These are phyloP conservation scores for Saksenaea oblongispora DNA, from an alignment of 371 early-diverging fungal genomes.

Conservation along the genomic window DNA sequence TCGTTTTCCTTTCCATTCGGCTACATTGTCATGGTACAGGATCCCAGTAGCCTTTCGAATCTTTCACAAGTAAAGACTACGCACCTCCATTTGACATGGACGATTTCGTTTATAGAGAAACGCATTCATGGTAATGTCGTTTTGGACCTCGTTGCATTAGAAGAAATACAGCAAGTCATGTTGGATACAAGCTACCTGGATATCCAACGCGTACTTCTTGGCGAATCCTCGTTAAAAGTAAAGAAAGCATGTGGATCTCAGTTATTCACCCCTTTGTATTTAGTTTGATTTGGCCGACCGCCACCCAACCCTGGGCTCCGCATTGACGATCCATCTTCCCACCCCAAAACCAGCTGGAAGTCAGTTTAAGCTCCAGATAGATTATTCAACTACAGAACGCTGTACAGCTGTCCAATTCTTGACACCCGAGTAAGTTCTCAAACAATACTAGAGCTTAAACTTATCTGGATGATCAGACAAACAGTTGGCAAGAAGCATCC, in stretches of 20 bases:
- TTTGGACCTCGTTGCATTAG: constrained; percentile 52
- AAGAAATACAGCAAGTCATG: constrained; percentile 55
- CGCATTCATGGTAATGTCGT: constrained; percentile 65
- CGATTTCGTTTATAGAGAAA: constrained; percentile 71
- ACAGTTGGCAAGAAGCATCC: constrained; percentile 91
- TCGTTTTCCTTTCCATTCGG: constrained; percentile 9
- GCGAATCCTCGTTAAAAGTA: constrained; percentile 44
- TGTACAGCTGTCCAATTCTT: constrained; percentile 90
- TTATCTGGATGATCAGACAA: constrained; percentile 50
- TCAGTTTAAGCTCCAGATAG: constrained; percentile 55
- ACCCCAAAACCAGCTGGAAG: constrained; percentile 28
- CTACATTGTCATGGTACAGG: constrained; percentile 21
- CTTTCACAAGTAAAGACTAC: constrained; percentile 64
- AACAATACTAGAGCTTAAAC: not conserved
- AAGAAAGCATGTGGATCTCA: not conserved
- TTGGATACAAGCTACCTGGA: constrained; percentile 73
- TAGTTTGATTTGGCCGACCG: constrained; percentile 59
- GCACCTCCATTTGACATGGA: constrained; percentile 73
- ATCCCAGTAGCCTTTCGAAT: constrained; percentile 88
- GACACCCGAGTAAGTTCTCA: constrained; percentile 63
- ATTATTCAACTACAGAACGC: constrained; percentile 77
- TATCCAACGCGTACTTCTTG: constrained; percentile 49
- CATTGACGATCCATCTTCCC: constrained; percentile 63
- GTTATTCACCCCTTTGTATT: not conserved
- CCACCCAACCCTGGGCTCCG: constrained; percentile 71